Evolutionary conservation across 2,329 filamentous ascomycete genomes (phyloP), one percentile per base, ranked within the genome.

Genomic region (Verruconis gallopava): DNA sequence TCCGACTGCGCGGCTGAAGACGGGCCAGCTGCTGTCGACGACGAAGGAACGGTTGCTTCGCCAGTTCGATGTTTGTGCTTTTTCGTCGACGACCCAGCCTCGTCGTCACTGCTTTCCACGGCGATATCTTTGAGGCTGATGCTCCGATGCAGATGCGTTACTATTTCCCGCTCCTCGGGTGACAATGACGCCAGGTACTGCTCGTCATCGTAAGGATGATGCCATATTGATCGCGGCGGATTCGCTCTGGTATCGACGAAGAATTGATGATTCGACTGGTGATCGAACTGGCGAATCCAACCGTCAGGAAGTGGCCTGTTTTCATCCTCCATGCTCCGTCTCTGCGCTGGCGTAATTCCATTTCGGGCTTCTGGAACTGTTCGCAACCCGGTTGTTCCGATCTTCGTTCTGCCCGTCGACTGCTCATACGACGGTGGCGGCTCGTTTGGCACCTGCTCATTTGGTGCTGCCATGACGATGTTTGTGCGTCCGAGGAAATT

Each of bases 291-390:
- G 3, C 75, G 61, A 1, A 76, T 58, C 74, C 74, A 78, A 33
- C 73, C 72, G 12, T 55, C 44, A 0, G 75, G 73, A 0, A 77
- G 61, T 1, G 66, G 61, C 3, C 75, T 65, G 5, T 61, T 55
- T 50, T 76, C 72, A 49, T 78, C 75, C 60, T 78, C 74, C 73
- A 78, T 78, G 18, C 65, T 69, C n/a, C 73, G 65, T 11, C 73
- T 66, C 22, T 59, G 57, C 9, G 62, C 59, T 2, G 66, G 60
- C 0, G 73, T 69, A 33, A 77, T 76, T 41, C 67, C 69, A 63
- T 71, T 71, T 43, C 65, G 60, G 20, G 59, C 55, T 38, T 55
- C 18, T 18, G 30, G 36, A 18, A 9, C 12, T 19, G 5, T 21
- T 9, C 9, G 12, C 6, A 9, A 9, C 6, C 9, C 9, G 12